Percentiles rank a stretch among this genome's conserved stretches.
Conservation (phyloP, 768 basidiomycete genomes). For the Psilocybe subaeruginosa region DNA sequence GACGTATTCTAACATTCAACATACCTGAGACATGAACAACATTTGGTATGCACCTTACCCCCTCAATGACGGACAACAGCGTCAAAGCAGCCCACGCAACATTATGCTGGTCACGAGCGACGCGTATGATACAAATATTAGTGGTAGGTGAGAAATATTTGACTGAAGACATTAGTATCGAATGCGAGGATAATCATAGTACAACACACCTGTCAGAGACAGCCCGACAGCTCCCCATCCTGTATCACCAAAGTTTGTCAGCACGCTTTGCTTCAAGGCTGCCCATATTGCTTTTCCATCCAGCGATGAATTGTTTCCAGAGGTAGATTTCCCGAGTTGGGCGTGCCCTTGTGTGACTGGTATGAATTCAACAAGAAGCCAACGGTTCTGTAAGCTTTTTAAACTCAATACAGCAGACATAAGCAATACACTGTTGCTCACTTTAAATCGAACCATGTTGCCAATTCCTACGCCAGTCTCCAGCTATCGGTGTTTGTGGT, state of each 20-base stretch:
- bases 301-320: slow-evolving; percentile 30
- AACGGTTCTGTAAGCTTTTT: slow-evolving; percentile 65
- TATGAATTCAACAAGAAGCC: slow-evolving; percentile 87
- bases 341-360: slow-evolving; percentile 34
- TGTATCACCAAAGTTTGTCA: slow-evolving; percentile 78
- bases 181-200: neutral
- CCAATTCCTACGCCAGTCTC: too few species aligned
- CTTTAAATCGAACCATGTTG: slow-evolving; percentile 74
- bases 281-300: slow-evolving; percentile 70
- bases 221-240: slow-evolving; percentile 84
- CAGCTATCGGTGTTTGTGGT: too few species aligned
- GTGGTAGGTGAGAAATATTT: slow-evolving; percentile 89
- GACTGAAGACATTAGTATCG: slow-evolving; percentile 46
- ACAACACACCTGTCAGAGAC: slow-evolving; percentile 64
- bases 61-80: slow-evolving; percentile 65
- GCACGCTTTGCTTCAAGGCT: slow-evolving; percentile 69
- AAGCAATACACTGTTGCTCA: slow-evolving; percentile 21
- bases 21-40: slow-evolving; percentile 82
- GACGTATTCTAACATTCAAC: slow-evolving; percentile 19
- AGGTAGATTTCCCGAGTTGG: slow-evolving; percentile 27
- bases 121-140: slow-evolving; percentile 83
- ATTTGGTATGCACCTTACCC: slow-evolving; percentile 64
- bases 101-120: slow-evolving; percentile 78
- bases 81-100: slow-evolving; percentile 83
- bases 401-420: slow-evolving; percentile 6